Evolutionary conservation across 1,139 yeast genomes (phyloP), one percentile per base, ranked within the genome.

Genomic region (Kodamaea alishanica): DNA sequence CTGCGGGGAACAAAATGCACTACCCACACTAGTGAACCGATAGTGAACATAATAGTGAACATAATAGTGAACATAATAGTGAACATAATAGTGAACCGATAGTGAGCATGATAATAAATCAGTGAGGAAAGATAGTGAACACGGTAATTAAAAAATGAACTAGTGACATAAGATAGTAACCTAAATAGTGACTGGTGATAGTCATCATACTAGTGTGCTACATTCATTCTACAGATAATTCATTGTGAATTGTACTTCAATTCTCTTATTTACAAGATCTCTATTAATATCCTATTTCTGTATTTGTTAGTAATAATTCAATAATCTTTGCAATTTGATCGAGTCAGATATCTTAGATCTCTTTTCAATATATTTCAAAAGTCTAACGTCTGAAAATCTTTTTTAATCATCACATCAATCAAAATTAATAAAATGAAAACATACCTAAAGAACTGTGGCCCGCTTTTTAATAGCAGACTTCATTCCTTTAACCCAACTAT

Each of bases 401-500:
- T 51, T 56, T 52, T 39, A 39, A 49, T 61, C 67, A 61, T 63
- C 68, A 61, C 46, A 22, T 39, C 28, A 34, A 15, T 23, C 27
- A 24, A 20, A 28, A 30, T 4, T 10, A 24, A 8, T 11, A 34
- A 24, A 24, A 30, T 24, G 5, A 23, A 10, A 22, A 28, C 22
- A 26, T 28, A n/a, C 32, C 37, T 26, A 28, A 12, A 35, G 33
- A 24, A 38, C 32, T 20, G 65, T 59, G 22, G 63, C 63, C 25
- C 81, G 79, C 46, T 75, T 75, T 51, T 78, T 77, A 27, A 85
- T 71, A 6, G 84, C 83, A 45, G 75, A 79, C 29, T 92, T 90
- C 34, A 90, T 69, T 4, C 95, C 96, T 53, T 82, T 82, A 24
- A 90, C 82, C 92, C 96, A 89, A 6, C 85, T 73, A 52, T 83